phyloP scores from a whole-genome alignment of 2,329 filamentous ascomycete species.

The Phaeomoniella chlamydospora region DNA sequence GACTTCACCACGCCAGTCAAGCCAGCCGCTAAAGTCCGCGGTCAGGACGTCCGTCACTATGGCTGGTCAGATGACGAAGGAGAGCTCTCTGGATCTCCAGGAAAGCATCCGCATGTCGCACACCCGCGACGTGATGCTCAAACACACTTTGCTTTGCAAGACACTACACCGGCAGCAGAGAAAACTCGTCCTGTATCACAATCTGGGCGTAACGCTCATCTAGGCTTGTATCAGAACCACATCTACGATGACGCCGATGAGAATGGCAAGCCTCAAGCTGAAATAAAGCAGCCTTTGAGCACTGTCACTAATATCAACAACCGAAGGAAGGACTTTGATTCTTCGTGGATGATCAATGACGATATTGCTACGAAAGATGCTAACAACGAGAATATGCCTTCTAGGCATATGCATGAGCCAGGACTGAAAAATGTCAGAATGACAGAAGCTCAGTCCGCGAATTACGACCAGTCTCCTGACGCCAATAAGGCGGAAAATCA shows the following conservation, averaged over 20 bases:
- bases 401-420: background rate
- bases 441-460: background rate
- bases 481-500: background rate
- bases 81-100: slow-evolving; percentile 18
- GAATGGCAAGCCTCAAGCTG: background rate
- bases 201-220: background rate
- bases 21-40: slow-evolving; percentile 45
- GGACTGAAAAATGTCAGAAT: background rate
- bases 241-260: too few relatives aligned
- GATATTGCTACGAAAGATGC: background rate
- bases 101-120: slow-evolving; percentile 41
- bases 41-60: slow-evolving; percentile 60
- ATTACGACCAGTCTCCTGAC: background rate
- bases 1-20: slow-evolving; percentile 80
- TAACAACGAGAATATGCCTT: background rate
- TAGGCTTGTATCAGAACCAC: background rate
- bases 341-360: background rate
- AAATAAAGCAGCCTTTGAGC: background rate
- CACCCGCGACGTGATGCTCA: slow-evolving; percentile 68
- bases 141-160: slow-evolving; percentile 69
- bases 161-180: slow-evolving; percentile 49
- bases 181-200: background rate
- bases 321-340: background rate
- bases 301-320: background rate
- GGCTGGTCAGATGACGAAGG: slow-evolving; percentile 59